A percentile compares a stretch with the other conserved stretches of the same genome.
Evolutionary conservation across 208 protist species (phyloP).

Genomic region (Herpetomonas samuelpessoai): DNA sequence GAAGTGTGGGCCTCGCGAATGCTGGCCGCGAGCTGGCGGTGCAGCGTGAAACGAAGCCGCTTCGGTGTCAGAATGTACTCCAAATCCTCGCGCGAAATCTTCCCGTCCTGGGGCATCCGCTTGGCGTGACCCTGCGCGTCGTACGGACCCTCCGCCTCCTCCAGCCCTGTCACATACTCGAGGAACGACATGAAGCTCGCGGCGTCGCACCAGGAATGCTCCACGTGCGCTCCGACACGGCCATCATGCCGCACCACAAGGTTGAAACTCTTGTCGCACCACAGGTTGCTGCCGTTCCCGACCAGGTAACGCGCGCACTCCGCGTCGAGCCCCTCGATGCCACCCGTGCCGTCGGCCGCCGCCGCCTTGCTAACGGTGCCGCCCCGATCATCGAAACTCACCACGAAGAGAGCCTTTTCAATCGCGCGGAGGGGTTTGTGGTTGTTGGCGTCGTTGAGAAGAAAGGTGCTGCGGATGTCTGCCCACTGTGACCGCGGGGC

Average conservation of each 20-base stretch:
- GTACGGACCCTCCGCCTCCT: conserved; percentile 48
- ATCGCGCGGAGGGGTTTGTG: conserved; percentile 52
- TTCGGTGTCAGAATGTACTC: conserved; percentile 27
- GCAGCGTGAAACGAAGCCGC: conserved; percentile 63
- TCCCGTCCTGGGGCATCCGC: conserved; percentile 33
- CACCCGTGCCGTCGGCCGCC: conserved; percentile 3
- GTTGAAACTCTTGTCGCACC: conserved; percentile 87
- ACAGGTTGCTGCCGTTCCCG: conserved; percentile 67
- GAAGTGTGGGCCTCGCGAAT: conserved; percentile 42
- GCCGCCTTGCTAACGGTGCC: conserved; percentile 1
- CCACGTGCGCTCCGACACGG: conserved; percentile 59
- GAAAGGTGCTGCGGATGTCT: conserved; percentile 55
- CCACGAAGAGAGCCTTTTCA: conserved; percentile 79
- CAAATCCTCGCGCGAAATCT: conserved; percentile 16
- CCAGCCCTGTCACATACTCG: conserved; percentile 47
- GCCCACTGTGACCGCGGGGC: conserved; percentile 70
- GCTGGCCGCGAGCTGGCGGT: conserved; percentile 37
- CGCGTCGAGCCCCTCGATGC: conserved; percentile 19
- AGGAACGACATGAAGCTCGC: conserved; percentile 52
- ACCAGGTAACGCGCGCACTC: conserved; percentile 54
- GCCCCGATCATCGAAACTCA: conserved; percentile 57
- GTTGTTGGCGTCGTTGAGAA: conserved; percentile 74
- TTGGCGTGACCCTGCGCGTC: conserved; percentile 43
- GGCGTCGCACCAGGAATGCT: conserved; percentile 83
- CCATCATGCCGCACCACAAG: conserved; percentile 54